Base-by-base conservation (phyloP, 2,329 filamentous ascomycete species). In the Arthrobotrys iridis region DNA sequence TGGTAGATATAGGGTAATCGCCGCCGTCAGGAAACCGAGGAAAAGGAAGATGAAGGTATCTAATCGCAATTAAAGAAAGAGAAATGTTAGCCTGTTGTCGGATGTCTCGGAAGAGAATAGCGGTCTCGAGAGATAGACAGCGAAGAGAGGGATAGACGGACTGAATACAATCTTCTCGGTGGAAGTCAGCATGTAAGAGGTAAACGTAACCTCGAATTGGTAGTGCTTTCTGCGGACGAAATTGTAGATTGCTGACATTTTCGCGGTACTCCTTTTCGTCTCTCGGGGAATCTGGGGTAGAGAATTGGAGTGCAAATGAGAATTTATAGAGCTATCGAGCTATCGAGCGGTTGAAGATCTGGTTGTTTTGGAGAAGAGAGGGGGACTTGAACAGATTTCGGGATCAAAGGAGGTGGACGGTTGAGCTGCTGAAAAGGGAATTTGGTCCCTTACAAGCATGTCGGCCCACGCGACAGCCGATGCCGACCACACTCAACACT, bases 141-240 rank as follows among this genome's bases (percentile, higher is more conserved):
- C 13, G 18, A 5, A 55, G 30, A 15, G 8, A 74, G 67, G 15
- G 41, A 3, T 30, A 57, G 59, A 84, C 93, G 70, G 87, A 98
- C 95, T 98, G 84, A 98, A 96, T 80, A 97, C 90, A 83, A 97
- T 94, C 83, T 97, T 97, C 85, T 99, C 95, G 60, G 91, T 93
- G 0, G 93, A 91, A 37, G 93, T 97, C 80, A 97, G 90, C 91
- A 99, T 98, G 86, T 99, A 98, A 24, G 98, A 88, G 76, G 91
- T 91, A 83, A 96, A 95, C 10, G 94, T 97, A 82, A 98, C 94
- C 85, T 99, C 95, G 82, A 98, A 93, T 85, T 98, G 95, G 86
- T 98, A 97, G 82, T 93, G 90, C 87, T 99, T 99, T 83, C 93
- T 88, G 83, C 93, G 90, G 79, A 98, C 86, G 93, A 93, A 97